These are phyloP conservation scores for Crassisporium funariophilum DNA, from an alignment of 768 basidiomycete species.

Conservation along the genomic window DNA sequence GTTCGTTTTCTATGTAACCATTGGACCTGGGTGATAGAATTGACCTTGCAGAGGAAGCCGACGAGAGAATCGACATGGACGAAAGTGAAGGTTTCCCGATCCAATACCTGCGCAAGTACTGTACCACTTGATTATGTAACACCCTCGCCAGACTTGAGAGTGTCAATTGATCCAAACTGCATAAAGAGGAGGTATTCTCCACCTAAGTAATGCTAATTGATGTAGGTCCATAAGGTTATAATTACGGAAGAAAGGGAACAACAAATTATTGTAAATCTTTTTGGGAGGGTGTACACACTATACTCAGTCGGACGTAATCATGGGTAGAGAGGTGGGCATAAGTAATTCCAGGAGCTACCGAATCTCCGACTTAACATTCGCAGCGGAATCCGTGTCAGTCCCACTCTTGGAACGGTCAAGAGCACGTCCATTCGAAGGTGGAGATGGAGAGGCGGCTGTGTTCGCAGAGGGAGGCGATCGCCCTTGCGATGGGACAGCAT, in stretches of 20 bases:
- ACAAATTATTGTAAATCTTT: constrained; percentile 20
- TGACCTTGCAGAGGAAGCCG: constrained; percentile 20
- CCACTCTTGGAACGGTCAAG: constrained; percentile 38
- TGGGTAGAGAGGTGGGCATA: constrained; percentile 7
- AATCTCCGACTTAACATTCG: constrained; percentile 32
- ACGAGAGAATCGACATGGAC: constrained; percentile 21
- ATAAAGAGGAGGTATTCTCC: too few species aligned
- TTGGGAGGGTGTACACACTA: constrained; percentile 10
- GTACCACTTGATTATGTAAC: constrained; percentile 10
- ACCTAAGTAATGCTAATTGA: too few species aligned
- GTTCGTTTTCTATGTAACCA: constrained; percentile 14
- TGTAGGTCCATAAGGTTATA: constrained; percentile 6
- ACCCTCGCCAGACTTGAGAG: too few species aligned
- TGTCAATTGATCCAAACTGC: too few species aligned
- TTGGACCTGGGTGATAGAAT: constrained; percentile 22
- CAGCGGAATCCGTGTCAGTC: constrained; percentile 30
- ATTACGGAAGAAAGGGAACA: constrained; percentile 7
- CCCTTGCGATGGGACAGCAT: constrained; percentile 26
- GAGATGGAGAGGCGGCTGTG: constrained; percentile 25
- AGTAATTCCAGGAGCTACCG: constrained; percentile 24
- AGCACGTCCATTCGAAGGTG: constrained; percentile 23
- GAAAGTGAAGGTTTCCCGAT: not conserved
- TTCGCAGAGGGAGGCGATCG: constrained; percentile 36
- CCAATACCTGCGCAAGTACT: not conserved
- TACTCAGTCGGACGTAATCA: too few species aligned